Percentiles rank a stretch among this genome's conserved stretches.
Conservation (phyloP, 208 protist species). For the Wallacemonas sp. region DNA sequence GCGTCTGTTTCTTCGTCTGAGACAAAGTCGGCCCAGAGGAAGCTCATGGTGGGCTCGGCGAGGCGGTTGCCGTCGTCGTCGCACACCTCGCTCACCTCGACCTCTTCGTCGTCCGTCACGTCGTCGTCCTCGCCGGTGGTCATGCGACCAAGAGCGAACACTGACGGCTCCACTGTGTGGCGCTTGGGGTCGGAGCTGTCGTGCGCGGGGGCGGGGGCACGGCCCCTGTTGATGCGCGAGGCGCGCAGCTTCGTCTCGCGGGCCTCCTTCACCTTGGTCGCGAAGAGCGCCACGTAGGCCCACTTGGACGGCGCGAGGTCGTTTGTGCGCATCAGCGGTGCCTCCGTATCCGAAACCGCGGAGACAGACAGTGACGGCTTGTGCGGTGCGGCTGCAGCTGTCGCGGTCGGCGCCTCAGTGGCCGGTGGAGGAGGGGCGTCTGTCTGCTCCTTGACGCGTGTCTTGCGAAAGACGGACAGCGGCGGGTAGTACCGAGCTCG, state of each 20-base stretch:
- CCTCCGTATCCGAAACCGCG: neutral
- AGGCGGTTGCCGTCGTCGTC: slow-evolving; percentile 9
- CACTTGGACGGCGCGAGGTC: slow-evolving; percentile 11
- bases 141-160: slow-evolving; percentile 6
- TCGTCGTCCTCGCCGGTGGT: neutral
- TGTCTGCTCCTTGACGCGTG: neutral
- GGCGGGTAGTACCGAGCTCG: neutral
- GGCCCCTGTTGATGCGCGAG: neutral
- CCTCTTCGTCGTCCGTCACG: neutral
- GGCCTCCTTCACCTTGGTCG: slow-evolving; percentile 7
- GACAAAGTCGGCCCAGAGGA: neutral
- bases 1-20: neutral
- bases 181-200: neutral
- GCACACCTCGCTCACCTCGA: neutral
- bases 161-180: slow-evolving; percentile 1
- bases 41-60: slow-evolving; percentile 13
- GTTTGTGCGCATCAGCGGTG: neutral
- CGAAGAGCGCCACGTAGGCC: slow-evolving; percentile 18
- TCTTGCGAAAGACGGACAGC: neutral
- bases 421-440: neutral
- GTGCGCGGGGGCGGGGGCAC: neutral
- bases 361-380: neutral
- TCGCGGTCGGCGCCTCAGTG: too few relatives aligned
- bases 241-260: slow-evolving; percentile 5
- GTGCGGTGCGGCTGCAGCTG: too few relatives aligned